Base-by-base conservation (phyloP, 345 rosid genomes). In the Turritis glabra region DNA sequence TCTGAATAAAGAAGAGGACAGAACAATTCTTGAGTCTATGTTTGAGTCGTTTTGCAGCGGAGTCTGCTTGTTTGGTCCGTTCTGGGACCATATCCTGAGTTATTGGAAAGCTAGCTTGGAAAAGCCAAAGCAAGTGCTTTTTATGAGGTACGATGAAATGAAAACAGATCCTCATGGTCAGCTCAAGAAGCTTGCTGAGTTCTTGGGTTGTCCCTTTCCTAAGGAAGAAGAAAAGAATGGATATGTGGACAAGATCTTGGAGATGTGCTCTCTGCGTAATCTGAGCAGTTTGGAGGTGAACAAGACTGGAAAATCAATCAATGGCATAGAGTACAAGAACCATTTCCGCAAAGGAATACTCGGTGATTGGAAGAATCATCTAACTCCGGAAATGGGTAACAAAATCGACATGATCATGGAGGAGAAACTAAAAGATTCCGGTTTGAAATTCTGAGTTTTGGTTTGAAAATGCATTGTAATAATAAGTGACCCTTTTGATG, bases 91-190 rank as follows among this genome's bases (percentile, higher is more conserved):
- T 7, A 80, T 81, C 2, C 58, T 84, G 38, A 75, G 76, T 8
- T 87, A 82, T 12, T 84, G 89, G 89, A 78, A 56, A 69, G 83
- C 50, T 4, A 84, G 88, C 64, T 64, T 82, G 73, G 86, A 87
- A 48, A 47, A 54, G 0, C 82, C 88, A 1, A 50, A 41, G 1
- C 48, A 61, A 63, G 69, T 86, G 0, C 27, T 86, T 50, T 84
- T 84, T 52, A 23, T 84, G 73, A 86, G 52, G 46, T 84, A 71
- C 5, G 90, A 82, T 64, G 90, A 84, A 2, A 37, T 86, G 40
- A 77, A 15, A 32, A 22, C n/a, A 43, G 76, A 10, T 74, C 84
- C 19, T 17, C 23, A 4, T 21, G 48, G 5, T 2, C 76, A 75
- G 30, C 0, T 85, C 41, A 59, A n/a, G 73, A 87, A 19, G 51